phyloP scores from a whole-genome alignment of 106 monocot genomes.

The Dendrobium chrysotoxum region DNA sequence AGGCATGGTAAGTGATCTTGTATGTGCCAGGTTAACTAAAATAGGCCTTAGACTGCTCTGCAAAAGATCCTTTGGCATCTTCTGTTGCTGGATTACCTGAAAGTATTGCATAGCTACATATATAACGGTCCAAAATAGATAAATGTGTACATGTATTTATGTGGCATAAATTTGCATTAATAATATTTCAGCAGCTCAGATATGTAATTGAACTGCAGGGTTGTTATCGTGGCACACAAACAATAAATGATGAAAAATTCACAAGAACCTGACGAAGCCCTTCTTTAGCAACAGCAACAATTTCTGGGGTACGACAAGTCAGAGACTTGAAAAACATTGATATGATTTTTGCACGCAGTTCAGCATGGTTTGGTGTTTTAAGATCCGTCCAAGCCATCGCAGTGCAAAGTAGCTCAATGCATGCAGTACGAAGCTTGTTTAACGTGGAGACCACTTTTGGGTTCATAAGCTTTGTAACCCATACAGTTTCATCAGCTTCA shows the following conservation, averaged over 20 bases:
- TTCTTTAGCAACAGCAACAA: constrained; percentile 97
- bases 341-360: constrained; percentile 86
- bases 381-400: constrained; percentile 98
- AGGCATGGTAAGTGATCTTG: constrained; percentile 93
- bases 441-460: constrained; percentile 81
- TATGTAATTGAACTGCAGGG: neutral
- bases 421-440: constrained; percentile 96
- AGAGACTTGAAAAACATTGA: constrained; percentile 99
- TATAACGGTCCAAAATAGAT: neutral
- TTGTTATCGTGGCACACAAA: neutral
- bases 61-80: constrained; percentile 94
- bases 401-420: constrained; percentile 97
- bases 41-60: constrained; percentile 95
- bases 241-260: neutral
- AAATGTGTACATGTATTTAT: neutral
- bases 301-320: constrained; percentile 88
- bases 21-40: constrained; percentile 84
- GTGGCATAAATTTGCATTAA: neutral
- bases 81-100: constrained; percentile 96
- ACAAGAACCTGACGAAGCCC: constrained; percentile 83
- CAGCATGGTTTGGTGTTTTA: constrained; percentile 66
- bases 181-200: neutral
- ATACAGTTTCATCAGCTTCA: constrained; percentile 98
- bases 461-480: constrained; percentile 90
- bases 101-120: neutral